These are phyloP conservation scores for Talaromyces sp. DNA, from an alignment of 2,329 filamentous ascomycete species.

Conservation along the genomic window DNA sequence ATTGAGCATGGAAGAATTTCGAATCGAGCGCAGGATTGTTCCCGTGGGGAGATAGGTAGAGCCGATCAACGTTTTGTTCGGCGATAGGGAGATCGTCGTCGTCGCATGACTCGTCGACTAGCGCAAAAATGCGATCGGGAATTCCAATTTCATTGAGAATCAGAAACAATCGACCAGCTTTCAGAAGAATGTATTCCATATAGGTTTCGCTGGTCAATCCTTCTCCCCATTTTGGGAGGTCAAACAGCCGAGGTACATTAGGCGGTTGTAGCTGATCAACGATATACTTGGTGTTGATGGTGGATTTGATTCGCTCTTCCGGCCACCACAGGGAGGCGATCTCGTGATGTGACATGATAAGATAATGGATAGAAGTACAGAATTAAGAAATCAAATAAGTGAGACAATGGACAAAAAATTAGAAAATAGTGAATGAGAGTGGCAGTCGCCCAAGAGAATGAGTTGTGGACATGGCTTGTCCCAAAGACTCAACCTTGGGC, in stretches of 20 bases:
- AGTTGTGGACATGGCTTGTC: too few species aligned
- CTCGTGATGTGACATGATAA: slow-evolving; percentile 16
- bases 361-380: slow-evolving; percentile 7
- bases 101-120: slow-evolving; percentile 64
- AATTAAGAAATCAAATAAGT: background rate
- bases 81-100: slow-evolving; percentile 63
- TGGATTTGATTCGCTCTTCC: slow-evolving; percentile 48
- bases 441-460: too few species aligned
- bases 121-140: slow-evolving; percentile 65
- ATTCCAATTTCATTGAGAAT: slow-evolving; percentile 62
- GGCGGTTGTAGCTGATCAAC: slow-evolving; percentile 38
- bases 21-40: slow-evolving; percentile 49
- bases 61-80: slow-evolving; percentile 56
- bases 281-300: slow-evolving; percentile 46
- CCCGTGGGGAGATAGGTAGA: slow-evolving; percentile 57
- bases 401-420: background rate
- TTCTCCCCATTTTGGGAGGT: slow-evolving; percentile 46
- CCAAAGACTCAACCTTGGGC: too few species aligned
- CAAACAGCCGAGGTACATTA: slow-evolving; percentile 41
- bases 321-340: slow-evolving; percentile 48
- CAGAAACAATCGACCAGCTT: slow-evolving; percentile 61
- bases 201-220: slow-evolving; percentile 55
- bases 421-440: background rate
- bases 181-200: slow-evolving; percentile 65
- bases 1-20: slow-evolving; percentile 63